These are phyloP conservation scores for Hygrocybe coccinea DNA, from an alignment of 768 basidiomycete genomes.

Conservation along the genomic window DNA sequence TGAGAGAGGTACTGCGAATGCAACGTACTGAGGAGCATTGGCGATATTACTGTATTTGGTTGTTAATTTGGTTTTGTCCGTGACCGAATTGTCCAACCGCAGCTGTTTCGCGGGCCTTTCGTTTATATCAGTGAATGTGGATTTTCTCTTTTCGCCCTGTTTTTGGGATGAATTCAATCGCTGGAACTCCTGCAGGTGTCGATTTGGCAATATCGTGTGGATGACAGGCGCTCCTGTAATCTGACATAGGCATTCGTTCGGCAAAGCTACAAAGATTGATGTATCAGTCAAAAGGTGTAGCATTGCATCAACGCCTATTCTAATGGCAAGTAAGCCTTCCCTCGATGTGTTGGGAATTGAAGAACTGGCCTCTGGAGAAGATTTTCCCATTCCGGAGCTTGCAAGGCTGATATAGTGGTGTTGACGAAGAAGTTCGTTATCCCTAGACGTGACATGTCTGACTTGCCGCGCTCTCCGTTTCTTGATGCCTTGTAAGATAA, in stretches of 20 bases:
- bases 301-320: constrained; percentile 75
- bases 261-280: constrained; percentile 69
- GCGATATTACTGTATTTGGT: background rate
- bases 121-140: background rate
- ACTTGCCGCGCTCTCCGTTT: constrained; percentile 37
- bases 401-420: constrained; percentile 65
- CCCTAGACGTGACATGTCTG: constrained; percentile 32
- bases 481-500: constrained; percentile 10
- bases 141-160: background rate
- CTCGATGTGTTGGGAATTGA: background rate
- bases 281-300: constrained; percentile 72
- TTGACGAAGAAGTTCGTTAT: constrained; percentile 65
- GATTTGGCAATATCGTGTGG: constrained; percentile 23
- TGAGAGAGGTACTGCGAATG: background rate
- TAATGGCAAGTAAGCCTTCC: constrained; percentile 25
- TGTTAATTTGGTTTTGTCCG: constrained; percentile 2
- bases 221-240: constrained; percentile 69
- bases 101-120: constrained; percentile 10
- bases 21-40: background rate
- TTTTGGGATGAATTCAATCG: background rate
- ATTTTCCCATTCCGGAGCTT: constrained; percentile 60
- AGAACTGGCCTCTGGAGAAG: constrained; percentile 53
- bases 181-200: constrained; percentile 14
- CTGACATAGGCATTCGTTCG: constrained; percentile 83
- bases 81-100: background rate